A percentile compares a stretch with the other conserved stretches of the same genome.
These are phyloP conservation scores for Orbilia blumenaviensis DNA, from an alignment of 2,329 filamentous ascomycete species.

Conservation along the genomic window DNA sequence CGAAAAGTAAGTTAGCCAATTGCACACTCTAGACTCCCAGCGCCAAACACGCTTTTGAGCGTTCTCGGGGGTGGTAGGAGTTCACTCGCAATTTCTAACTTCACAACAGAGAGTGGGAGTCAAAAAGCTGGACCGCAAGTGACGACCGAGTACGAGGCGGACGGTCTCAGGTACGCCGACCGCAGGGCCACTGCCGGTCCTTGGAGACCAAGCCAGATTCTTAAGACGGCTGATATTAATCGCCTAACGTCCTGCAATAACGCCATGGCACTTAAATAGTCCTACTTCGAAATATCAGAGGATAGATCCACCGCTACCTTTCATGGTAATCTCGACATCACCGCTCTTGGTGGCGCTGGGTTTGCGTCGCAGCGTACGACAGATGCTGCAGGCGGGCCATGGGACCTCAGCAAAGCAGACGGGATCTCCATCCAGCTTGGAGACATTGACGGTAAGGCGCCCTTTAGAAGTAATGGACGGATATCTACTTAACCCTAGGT, in stretches of 20 bases:
- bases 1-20: constrained; percentile 2
- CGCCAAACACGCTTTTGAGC: neutral
- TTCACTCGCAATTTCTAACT: neutral
- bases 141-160: constrained; percentile 52
- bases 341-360: constrained; percentile 78
- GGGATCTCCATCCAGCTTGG: constrained; percentile 61
- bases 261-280: constrained; percentile 60
- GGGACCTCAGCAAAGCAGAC: constrained; percentile 72
- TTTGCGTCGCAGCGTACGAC: constrained; percentile 81
- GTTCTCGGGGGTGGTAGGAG: neutral
- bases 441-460: constrained; percentile 54
- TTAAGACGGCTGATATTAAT: neutral
- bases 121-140: constrained; percentile 36
- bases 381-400: constrained; percentile 65
- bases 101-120: constrained; percentile 26
- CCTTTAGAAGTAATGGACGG: too few relatives aligned
- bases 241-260: neutral
- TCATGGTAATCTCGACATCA: constrained; percentile 75
- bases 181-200: neutral
- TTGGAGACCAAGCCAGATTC: neutral
- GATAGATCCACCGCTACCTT: constrained; percentile 65
- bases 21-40: too few relatives aligned
- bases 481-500: too few relatives aligned
- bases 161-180: constrained; percentile 33
- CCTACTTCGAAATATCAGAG: constrained; percentile 62